phyloP scores from a whole-genome alignment of 78 protist genomes.

The Dictyostelium capitatum region DNA sequence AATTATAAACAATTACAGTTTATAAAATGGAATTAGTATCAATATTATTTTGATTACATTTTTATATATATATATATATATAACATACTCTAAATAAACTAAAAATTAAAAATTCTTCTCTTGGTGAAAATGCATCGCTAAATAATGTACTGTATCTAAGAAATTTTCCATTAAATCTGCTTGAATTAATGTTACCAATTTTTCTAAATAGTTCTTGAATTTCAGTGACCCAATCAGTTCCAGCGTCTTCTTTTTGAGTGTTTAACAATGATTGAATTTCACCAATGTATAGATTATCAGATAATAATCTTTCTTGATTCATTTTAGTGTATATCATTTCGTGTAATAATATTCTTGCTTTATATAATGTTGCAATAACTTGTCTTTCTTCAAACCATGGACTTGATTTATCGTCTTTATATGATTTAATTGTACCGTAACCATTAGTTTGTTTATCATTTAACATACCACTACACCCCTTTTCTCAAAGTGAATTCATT shows the following conservation, averaged over 20 bases:
- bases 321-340: constrained; percentile 40
- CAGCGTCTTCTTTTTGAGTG: constrained; percentile 73
- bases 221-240: constrained; percentile 78
- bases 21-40: too few relatives aligned
- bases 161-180: constrained; percentile 86
- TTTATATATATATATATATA: neutral
- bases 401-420: constrained; percentile 37
- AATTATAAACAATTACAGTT: too few relatives aligned
- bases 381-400: constrained; percentile 82
- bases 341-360: constrained; percentile 48
- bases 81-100: constrained; percentile 81
- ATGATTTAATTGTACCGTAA: neutral
- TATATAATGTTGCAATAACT: constrained; percentile 51
- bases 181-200: constrained; percentile 57
- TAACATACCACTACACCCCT: constrained; percentile 21
- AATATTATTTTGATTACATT: too few relatives aligned
- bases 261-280: constrained; percentile 76
- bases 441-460: neutral
- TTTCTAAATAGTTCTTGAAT: constrained; percentile 86
- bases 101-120: constrained; percentile 89
- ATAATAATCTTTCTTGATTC: constrained; percentile 54
- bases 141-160: constrained; percentile 91
- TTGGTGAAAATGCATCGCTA: constrained; percentile 92
- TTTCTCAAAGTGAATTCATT: constrained; percentile 27
- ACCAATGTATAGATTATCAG: constrained; percentile 47